Evolutionary conservation across 2,329 filamentous ascomycete genomes (phyloP).

Genomic region (Cladosporium sp.): DNA sequence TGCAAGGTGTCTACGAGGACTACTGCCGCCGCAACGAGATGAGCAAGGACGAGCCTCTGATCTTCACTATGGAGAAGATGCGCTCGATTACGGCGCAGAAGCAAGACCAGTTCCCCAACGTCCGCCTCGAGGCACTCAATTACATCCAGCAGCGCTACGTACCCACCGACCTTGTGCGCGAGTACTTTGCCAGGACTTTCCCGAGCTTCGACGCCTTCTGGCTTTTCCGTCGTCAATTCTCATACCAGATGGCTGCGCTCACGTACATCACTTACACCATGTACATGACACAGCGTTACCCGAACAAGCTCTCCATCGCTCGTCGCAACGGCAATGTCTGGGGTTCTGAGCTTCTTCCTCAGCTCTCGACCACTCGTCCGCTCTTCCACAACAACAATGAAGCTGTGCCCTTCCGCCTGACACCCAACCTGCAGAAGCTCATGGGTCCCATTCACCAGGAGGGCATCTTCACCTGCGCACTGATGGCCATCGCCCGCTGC

Average conservation of each 20-base stretch:
- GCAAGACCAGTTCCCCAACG: constrained; percentile 51
- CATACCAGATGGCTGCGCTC: constrained; percentile 87
- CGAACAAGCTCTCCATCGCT: constrained; percentile 90
- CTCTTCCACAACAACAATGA: constrained; percentile 96
- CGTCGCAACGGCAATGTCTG: constrained; percentile 86
- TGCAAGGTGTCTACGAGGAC: constrained; percentile 95
- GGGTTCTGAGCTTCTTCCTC: constrained; percentile 89
- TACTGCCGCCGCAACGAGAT: constrained; percentile 82
- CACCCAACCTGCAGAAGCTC: constrained; percentile 88
- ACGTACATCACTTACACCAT: constrained; percentile 99
- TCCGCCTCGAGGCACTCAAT: constrained; percentile 75
- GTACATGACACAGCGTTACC: constrained; percentile 93
- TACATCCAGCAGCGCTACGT: constrained; percentile 94
- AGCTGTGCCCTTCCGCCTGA: constrained; percentile 92
- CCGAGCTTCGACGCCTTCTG: constrained; percentile 91
- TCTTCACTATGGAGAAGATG: constrained; percentile 94
- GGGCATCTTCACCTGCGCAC: constrained; percentile 86
- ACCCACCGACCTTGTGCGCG: constrained; percentile 69
- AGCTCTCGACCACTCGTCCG: constrained; percentile 75
- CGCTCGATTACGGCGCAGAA: constrained; percentile 57
- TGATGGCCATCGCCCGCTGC: constrained; percentile 95
- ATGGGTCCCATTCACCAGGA: constrained; percentile 96
- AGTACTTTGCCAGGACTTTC: constrained; percentile 86
- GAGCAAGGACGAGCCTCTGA: constrained; percentile 88
- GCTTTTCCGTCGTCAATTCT: constrained; percentile 95